A percentile compares a stretch with the other conserved stretches of the same genome.
These are phyloP conservation scores for Zygoascus sp. DNA, from an alignment of 1,139 yeast genomes.

Conservation along the genomic window DNA sequence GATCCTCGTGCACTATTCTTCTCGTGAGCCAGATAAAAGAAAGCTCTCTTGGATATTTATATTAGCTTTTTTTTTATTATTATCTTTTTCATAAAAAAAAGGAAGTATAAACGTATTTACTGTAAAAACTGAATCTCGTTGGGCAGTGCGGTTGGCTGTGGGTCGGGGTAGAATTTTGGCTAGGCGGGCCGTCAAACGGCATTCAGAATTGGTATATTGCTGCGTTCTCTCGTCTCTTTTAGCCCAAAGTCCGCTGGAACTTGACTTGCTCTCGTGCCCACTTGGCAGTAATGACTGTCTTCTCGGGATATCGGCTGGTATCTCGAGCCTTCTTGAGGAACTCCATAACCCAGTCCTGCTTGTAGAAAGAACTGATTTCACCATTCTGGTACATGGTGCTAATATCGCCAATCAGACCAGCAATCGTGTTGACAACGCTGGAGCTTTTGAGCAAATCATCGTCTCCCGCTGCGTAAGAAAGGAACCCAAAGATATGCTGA, in stretches of 20 bases:
- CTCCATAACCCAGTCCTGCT: slow-evolving; percentile 72
- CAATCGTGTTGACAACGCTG: slow-evolving; percentile 68
- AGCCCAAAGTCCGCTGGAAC: slow-evolving; percentile 20
- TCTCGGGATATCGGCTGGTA: slow-evolving; percentile 48
- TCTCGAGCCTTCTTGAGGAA: slow-evolving; percentile 74
- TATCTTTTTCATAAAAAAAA: slow-evolving; percentile 2
- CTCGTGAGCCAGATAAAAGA: slow-evolving; percentile 23
- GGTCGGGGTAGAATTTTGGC: too few relatives aligned
- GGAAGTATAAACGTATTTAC: slow-evolving; percentile 1
- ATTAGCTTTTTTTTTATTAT: background rate
- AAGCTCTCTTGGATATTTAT: background rate
- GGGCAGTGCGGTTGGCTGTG: background rate
- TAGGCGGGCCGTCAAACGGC: too few relatives aligned
- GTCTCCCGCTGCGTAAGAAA: slow-evolving; percentile 58
- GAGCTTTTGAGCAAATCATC: slow-evolving; percentile 57
- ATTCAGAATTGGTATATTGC: background rate
- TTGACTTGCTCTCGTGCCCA: slow-evolving; percentile 94
- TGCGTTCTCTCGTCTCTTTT: background rate
- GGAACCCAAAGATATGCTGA: slow-evolving; percentile 64
- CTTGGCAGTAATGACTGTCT: slow-evolving; percentile 83
- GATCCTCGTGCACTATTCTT: slow-evolving; percentile 50
- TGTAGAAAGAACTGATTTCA: slow-evolving; percentile 59
- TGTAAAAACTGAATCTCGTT: background rate
- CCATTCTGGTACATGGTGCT: slow-evolving; percentile 83
- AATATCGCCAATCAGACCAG: slow-evolving; percentile 87